Evolutionary conservation across 2,329 filamentous ascomycete genomes (phyloP).

Genomic region (Botryosphaeria dothidea): DNA sequence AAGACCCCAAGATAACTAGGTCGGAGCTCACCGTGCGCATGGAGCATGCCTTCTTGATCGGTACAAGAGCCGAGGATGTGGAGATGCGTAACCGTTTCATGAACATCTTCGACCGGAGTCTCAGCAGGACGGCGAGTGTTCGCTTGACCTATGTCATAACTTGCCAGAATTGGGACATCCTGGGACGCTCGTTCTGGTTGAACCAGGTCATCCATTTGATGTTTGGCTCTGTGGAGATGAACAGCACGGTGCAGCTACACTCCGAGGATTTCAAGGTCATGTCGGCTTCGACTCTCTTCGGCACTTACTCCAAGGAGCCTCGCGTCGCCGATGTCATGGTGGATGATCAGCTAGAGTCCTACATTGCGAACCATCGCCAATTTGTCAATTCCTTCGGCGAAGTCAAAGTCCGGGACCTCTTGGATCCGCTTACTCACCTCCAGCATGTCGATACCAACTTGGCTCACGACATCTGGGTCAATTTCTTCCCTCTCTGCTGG

Average conservation of each 20-base stretch:
- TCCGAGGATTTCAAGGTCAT: constrained; percentile 80
- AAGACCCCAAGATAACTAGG: constrained; percentile 91
- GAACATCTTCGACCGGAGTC: constrained; percentile 89
- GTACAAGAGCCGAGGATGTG: constrained; percentile 87
- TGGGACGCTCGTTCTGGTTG: constrained; percentile 95
- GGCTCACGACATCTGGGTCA: constrained; percentile 86
- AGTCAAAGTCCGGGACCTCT: constrained; percentile 81
- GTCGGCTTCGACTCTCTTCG: constrained; percentile 71
- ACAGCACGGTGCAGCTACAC: constrained; percentile 74
- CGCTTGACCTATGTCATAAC: constrained; percentile 86
- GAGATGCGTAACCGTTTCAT: constrained; percentile 98
- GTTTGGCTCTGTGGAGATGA: constrained; percentile 86
- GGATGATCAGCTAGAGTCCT: constrained; percentile 78
- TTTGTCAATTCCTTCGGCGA: constrained; percentile 84
- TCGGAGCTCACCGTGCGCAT: constrained; percentile 95
- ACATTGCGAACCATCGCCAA: constrained; percentile 76
- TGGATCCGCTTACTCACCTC: constrained; percentile 87
- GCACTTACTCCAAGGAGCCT: constrained; percentile 70
- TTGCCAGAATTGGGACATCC: constrained; percentile 94
- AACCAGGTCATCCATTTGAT: constrained; percentile 92
- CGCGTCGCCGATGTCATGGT: constrained; percentile 66
- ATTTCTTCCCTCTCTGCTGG: constrained; percentile 92
- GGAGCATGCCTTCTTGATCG: constrained; percentile 97
- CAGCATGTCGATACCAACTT: constrained; percentile 85
- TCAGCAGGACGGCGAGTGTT: constrained; percentile 88